Base-by-base conservation (phyloP, 176 grass and related monocot genomes). In the Triticum timopheevii region DNA sequence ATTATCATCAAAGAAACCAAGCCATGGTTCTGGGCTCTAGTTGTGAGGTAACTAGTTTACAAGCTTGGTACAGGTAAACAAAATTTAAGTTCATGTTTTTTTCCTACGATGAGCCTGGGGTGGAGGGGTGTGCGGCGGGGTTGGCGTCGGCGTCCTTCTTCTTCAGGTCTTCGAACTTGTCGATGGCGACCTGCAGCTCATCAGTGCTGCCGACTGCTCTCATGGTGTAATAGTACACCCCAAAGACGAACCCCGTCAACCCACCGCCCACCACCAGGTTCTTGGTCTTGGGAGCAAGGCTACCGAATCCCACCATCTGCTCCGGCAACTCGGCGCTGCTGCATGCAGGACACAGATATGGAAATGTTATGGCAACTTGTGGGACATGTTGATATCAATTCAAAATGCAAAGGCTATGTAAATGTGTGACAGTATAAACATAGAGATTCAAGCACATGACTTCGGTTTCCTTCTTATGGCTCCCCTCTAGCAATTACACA, bases 191-290 rank as follows among this genome's bases (percentile, higher is more conserved):
- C 87, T 98, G 93, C 76, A 98, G 87, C 82, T 98, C 96, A 38
- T 98, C 93, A 2, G 93, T 91, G 83, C 84, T 79, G 34, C 93
- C 91, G n/a, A 98, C 96, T 0, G 96, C 93, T 83, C 83, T 91
- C 96, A 98, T 98, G 71, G 96, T 98, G 87, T 98, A 98, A 73
- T 91, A 98, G 84, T 96, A 98, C 9, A 94, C 93, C 15, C 96
- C 96, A 0, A 98, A 65, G 23, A 98, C 92, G 54, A 96, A 98
- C 4, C 86, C 82, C 2, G 93, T 84, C 52, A 98, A 69, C 3
- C 96, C 93, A 8, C 90, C 92, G 3, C 92, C 96, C n/a, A 98
- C 97, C 8, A 98, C 87, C 19, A 98, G 23, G 92, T 98, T 98
- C 87, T 82, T 94, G 62, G 92, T 96, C 86, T 90, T 94, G 15